Evolutionary conservation across 2,329 filamentous ascomycete genomes (phyloP), one percentile per base, ranked within the genome.

Genomic region (Exophiala oligosperma): DNA sequence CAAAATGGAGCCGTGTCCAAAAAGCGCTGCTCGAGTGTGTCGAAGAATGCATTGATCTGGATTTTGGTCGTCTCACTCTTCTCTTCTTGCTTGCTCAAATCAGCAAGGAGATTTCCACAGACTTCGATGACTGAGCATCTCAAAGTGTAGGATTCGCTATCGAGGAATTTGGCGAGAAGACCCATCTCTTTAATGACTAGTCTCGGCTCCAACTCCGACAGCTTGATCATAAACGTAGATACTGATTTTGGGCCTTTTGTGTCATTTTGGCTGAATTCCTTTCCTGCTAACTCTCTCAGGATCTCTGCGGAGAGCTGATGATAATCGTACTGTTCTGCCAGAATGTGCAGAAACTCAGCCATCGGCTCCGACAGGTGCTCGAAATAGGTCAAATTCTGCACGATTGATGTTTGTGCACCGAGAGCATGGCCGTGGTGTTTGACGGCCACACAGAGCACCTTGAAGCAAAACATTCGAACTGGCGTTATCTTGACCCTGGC

Each of bases 361-460:
- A 99, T 99, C 1, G 94, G 94, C 70, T 99, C 94, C 0, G 94
- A 93, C n/a, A 99, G 78, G 74, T 99, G 94, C 75, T 99, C 94
- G 69, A 97, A 99, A 72, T 99, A 99, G 4, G 94, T 96, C 65
- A 99, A 77, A 71, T 94, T 97, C 73, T 99, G 94, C 54, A 97
- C 92, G 69, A 99, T 96, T 47, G 92, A 96, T 49, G 96, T 97
- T 81, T 99, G 94, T 1, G 94, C 94, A 52, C 91, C 92, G 72
- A 96, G 97, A 66, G 89, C 94, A 74, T 99, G 94, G 1, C 94
- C 94, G 71, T 99, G 94, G 70, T 97, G 92, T 77, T 99, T 99
- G 60, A 99, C 87, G 37, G 95, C 92, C 67, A 97, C 91, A 71
- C 94, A 99, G 6, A 99, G 79, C 21, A 97, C 92, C 73, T 96